Evolutionary conservation across 768 basidiomycete species (phyloP), one percentile per base, ranked within the genome.

Genomic region (Lactarius psammicola): DNA sequence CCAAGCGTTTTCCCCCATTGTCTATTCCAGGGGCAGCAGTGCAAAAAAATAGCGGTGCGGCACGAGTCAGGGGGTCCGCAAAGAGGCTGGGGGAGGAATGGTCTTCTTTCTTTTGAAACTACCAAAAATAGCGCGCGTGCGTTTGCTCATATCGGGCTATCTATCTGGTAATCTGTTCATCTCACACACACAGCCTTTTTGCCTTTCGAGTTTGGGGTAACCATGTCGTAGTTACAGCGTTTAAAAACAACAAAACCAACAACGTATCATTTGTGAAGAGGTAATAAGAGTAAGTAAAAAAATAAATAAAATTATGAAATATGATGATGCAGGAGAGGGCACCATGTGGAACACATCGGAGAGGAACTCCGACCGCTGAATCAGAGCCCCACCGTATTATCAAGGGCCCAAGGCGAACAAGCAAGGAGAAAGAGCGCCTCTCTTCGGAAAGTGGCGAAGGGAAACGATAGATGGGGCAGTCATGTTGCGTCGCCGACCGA

Each of bases 401-500:
- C 3, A 46, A 4, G 10, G n/a, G n/a, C n/a, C 2, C 53, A 54
- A 26, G 20, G 1, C n/a, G 18, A n/a, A 11, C 23, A 53, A 53
- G n/a, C 15, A 11, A 23, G 30, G 9, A 31, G 54, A 33, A n/a
- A 8, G 54, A 8, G 54, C 54, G 54, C 54, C 54, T 44, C 23
- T n/a, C 7, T 15, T 31, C 30, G 34, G 42, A n/a, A 10, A 17
- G 28, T 26, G 33, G 18, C 33, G 13, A 31, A 49, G 60, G 36
- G 36, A 15, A 11, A 1, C 11, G 49, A 42, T 66, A 36, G 54
- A 53, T 54, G 61, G 23, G 51, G 60, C 20, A 58, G 28, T 33
- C 33, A 23, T 44, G 51, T 54, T 58, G 40, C 65, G 56, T 66
- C 65, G 28, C n/a, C 55, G 65, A 60, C 42, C 18, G 18, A 7